Base-by-base conservation (phyloP, 2,329 filamentous ascomycete species). In the Sporothrix pseudoabietina region DNA sequence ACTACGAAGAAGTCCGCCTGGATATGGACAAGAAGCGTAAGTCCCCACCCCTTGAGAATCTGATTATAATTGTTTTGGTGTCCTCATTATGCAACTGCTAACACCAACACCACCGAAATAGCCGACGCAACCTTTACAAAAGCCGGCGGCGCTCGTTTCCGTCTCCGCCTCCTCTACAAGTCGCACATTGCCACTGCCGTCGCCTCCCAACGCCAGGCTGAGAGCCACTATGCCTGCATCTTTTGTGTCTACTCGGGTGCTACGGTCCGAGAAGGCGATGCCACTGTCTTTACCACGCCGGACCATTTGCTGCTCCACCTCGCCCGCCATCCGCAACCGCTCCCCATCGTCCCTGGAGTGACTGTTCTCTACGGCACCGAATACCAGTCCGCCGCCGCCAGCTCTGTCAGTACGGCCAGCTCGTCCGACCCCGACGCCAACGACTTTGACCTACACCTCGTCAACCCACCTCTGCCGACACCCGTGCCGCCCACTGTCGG, bases 81-180 rank as follows among this genome's bases (percentile, higher is more conserved):
- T 26, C 26, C 26, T 2, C 26, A 2, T 26, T 26, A 26, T 26
- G 26, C 1, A 26, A 26, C 2, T 26, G 26, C 71, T 73, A 75
- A 73, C 52, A 59, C 3, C 9, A 26, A 26, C 26, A 26, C 26
- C 26, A 26, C 26, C 26, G 26, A 26, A 26, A 26, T 26, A 83
- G 81, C 80, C 30, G 78, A 79, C 65, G 81, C 79, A 5, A 82
- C 80, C 10, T 80, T 80, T 39, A 75, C 75, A 35, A 80, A 79
- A 30, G 77, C 76, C 5, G 82, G 81, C 2, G 77, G 73, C 44
- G 69, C 82, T 4, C 77, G 79, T 0, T 84, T 82, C 76, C 82
- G 83, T 5, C 78, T 82, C 16, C 80, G 83, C 0, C 79, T 85
- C 35, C 78, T 84, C 12, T 83, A 82, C 77, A 85, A 85, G 71